Evolutionary conservation across 306 rosid genomes (phyloP).

Genomic region (Chamaecrista fasciculata): DNA sequence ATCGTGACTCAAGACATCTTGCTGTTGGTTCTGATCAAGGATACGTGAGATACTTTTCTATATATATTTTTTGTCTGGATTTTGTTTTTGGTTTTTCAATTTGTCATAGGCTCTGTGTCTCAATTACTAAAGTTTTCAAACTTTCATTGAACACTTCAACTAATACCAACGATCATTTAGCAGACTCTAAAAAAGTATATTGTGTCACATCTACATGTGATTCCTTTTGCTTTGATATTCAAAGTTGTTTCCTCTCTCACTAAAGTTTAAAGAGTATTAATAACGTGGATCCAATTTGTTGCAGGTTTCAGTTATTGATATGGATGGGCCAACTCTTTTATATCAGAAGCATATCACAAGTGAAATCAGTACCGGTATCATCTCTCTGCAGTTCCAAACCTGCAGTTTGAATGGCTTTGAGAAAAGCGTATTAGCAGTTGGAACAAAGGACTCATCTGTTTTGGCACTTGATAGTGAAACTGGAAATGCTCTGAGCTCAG

Average conservation of each 20-base stretch:
- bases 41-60: conserved; percentile 52
- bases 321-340: conserved; percentile 59
- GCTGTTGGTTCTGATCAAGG: conserved; percentile 95
- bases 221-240: conserved; percentile 19
- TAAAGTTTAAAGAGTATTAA: conserved; percentile 1
- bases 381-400: conserved; percentile 67
- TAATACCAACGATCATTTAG: conserved; percentile 2
- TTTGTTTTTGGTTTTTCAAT: background rate
- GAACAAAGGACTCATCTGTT: conserved; percentile 80
- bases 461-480: conserved; percentile 69
- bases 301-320: conserved; percentile 73
- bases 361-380: conserved; percentile 61
- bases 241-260: conserved; percentile 17
- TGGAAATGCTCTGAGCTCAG: conserved; percentile 52
- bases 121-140: background rate
- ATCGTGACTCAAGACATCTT: conserved; percentile 53
- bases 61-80: no score
- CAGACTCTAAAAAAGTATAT: background rate
- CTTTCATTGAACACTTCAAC: background rate
- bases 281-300: conserved; percentile 16
- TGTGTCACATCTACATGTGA: conserved; percentile 3
- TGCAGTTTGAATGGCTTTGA: conserved; percentile 71
- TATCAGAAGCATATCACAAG: conserved; percentile 70
- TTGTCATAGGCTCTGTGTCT: background rate
- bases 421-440: conserved; percentile 62